phyloP scores from a whole-genome alignment of 2,329 filamentous ascomycete species.

The Colletotrichum karsti region DNA sequence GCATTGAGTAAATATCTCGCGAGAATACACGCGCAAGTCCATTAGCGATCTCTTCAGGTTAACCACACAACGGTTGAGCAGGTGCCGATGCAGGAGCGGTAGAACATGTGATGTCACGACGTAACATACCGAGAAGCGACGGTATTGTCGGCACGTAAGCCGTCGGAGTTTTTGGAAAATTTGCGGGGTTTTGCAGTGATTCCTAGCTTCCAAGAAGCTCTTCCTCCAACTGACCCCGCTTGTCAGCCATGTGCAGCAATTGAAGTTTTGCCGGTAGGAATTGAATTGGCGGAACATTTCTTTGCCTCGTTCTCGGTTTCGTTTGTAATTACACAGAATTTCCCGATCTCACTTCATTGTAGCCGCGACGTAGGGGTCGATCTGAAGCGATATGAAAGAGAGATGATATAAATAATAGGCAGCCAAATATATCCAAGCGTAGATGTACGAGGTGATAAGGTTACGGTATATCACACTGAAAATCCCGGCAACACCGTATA shows the following conservation, averaged over 20 bases:
- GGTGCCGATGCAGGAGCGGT: no score
- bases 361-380: neutral
- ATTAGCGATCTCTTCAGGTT: no score
- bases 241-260: neutral
- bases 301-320: neutral
- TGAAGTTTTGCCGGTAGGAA: neutral
- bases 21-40: no score
- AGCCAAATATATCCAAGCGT: neutral
- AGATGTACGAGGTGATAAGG: fast-evolving
- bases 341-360: neutral
- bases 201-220: neutral
- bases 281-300: slow-evolving; percentile 14
- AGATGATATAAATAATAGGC: neutral
- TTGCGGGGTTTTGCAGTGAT: neutral
- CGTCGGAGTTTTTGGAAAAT: neutral
- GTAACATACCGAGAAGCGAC: neutral
- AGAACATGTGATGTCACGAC: neutral
- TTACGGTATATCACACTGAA: no score
- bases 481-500: fast-evolving
- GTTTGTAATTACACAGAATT: neutral
- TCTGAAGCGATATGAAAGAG: fast-evolving
- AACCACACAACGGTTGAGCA: no score
- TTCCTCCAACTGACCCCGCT: no score
- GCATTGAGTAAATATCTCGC: no score
- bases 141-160: neutral